Base-by-base conservation (phyloP, 2,329 filamentous ascomycete genomes). In the Teratosphaeria gauchensis region DNA sequence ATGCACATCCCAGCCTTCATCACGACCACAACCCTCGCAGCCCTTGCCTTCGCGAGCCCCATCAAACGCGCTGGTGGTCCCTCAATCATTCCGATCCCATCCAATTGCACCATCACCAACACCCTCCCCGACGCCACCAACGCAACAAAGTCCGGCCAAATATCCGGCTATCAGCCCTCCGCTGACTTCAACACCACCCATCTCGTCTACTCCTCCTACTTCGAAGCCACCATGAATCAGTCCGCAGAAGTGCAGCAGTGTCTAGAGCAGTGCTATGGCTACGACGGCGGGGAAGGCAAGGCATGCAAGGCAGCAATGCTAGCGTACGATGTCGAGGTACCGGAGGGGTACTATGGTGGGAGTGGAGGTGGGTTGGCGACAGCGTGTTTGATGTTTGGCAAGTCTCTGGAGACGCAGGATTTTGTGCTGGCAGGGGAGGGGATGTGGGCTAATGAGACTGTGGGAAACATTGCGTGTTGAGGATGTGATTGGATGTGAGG, bases 231-330 rank as follows among this genome's bases (percentile, higher is more conserved):
- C 31, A 28, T 51, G 9, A 56, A 59, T 21, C 57, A 59, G 21
- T 32, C 42, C 3, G 55, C 60, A 6, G 62, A 65, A 56, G 68
- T 67, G 14, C 56, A 66, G 56, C 68, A 73, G 56, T 76, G 74
- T 60, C 65, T 72, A 3, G 56, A 75, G 60, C 74, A 76, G 60
- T 77, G 75, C 64, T 73, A 76, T 57, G 74, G 74, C 12, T 73
- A 72, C 53, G 58, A 63, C 68, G 48, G 59, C 59, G 24, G 24
- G 24, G 24, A 28, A n/a, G 63, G 61, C 9, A 62, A 71, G 24
- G 24, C 2, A 46, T 77, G 75, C 65, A 70, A 71, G 58, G 65
- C 66, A 8, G 71, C 69, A 2, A 72, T 69, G 32, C 69, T 74
- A 67, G 73, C 70, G 1, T 67, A 75, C 54, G 68, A 73, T n/a